Evolutionary conservation across 1,284 basidiomycete species (phyloP).

Genomic region (Puccinia polysora): DNA sequence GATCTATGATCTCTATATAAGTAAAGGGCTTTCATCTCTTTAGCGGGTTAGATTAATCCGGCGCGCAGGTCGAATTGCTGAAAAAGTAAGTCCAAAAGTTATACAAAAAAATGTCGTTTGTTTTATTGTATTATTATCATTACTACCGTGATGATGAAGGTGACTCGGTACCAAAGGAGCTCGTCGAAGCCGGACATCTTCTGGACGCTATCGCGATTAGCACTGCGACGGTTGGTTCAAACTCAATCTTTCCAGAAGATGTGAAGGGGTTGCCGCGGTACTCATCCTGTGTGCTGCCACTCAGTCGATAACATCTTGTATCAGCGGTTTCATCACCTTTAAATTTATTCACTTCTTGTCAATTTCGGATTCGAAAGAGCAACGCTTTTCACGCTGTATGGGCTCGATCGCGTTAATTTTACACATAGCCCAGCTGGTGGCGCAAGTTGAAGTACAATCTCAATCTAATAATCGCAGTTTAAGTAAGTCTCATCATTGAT

Average conservation of each 20-base stretch:
- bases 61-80: too few species aligned
- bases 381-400: background rate
- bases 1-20: too few species aligned
- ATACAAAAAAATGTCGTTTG: too few species aligned
- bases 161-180: background rate
- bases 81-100: too few species aligned
- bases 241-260: background rate
- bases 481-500: background rate
- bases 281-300: background rate
- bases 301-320: conserved; percentile 7
- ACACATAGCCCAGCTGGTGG: background rate
- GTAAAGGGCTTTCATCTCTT: too few species aligned
- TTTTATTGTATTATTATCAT: too few species aligned
- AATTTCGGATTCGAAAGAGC: conserved; percentile 19
- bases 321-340: conserved; percentile 18
- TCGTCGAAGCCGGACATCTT: conserved; percentile 4
- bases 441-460: conserved; percentile 13
- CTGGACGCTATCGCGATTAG: conserved; percentile 16
- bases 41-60: too few species aligned
- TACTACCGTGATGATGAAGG: too few species aligned
- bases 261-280: background rate
- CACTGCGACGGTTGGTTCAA: conserved; percentile 1
- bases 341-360: conserved; percentile 22
- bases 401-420: conserved; percentile 17
- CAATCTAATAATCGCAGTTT: background rate